Evolutionary conservation across 345 rosid genomes (phyloP).

Genomic region (Syzygium oleosum): DNA sequence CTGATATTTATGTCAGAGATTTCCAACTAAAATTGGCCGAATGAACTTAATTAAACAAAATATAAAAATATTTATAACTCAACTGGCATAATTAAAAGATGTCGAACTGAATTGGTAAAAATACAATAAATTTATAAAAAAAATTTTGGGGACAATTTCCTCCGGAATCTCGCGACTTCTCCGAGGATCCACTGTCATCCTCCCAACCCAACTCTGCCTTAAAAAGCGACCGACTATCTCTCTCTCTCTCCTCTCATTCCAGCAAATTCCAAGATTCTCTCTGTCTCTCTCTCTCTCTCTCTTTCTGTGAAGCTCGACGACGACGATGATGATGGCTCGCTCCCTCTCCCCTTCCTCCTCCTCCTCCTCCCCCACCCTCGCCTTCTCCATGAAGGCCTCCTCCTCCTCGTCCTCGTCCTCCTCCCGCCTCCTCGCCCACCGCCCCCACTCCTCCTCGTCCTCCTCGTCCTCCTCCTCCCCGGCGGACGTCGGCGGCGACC

Average conservation of each 20-base stretch:
- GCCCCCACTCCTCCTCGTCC: slow-evolving; percentile 25
- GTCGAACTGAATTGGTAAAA: too few species aligned
- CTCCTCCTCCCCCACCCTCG: not conserved
- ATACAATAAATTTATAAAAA: too few species aligned
- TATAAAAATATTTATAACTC: too few species aligned
- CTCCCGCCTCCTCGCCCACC: slow-evolving; percentile 1
- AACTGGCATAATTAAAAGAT: too few species aligned
- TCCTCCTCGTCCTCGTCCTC: not conserved
- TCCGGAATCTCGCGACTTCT: not conserved
- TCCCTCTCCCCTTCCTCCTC: not conserved
- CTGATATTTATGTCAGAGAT: too few species aligned
- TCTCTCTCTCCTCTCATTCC: not conserved
- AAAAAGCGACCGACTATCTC: not conserved
- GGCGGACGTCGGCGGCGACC: slow-evolving; percentile 18
- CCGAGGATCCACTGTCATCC: not conserved
- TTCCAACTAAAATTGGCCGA: too few species aligned
- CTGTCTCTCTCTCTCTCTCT: not conserved
- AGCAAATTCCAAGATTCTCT: not conserved
- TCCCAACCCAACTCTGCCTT: not conserved
- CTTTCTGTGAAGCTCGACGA: not conserved
- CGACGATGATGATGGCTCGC: not conserved
- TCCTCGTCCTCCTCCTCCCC: slow-evolving; percentile 8
- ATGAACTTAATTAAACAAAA: too few species aligned
- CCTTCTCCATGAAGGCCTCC: not conserved
- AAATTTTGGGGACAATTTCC: too few species aligned